Evolutionary conservation across 1,284 basidiomycete genomes (phyloP), one percentile per base, ranked within the genome.

Genomic region (Pyrrhoderma noxium): DNA sequence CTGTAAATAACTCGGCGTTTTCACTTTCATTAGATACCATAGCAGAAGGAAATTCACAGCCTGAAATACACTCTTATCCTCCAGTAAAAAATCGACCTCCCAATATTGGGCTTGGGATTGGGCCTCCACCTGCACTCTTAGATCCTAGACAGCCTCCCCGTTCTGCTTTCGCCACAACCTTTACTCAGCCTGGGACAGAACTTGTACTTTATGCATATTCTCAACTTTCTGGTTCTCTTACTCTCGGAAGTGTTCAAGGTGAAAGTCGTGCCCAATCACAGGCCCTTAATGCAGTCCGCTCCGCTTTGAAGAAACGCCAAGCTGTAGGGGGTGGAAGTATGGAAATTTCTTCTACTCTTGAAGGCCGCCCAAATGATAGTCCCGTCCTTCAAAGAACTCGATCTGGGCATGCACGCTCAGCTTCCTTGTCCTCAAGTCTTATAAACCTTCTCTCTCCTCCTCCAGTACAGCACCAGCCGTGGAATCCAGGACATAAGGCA

Each of bases 191-290:
- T 38, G 76, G 76, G 51, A 74, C 75, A 7, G 85, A 91, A 58
- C 69, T 87, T 9, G 76, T 93, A n/a, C 72, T 93, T 0, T 94
- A 93, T 66, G 82, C 90, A 0, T 93, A 93, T 62, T 88, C 85
- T 0, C 90, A 93, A 59, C 73, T 93, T 22, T 70, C 79, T n/a
- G 91, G 90, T 2, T 77, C 72, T 0, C 70, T 85, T 47, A 71
- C 76, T 25, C 63, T 83, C 37, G 70, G 2, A 55, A 61, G n/a
- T 57, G 54, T 45, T 21, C 54, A 58, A 35, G 53, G 56, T 9
- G 57, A 58, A 21, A 62, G 58, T 7, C 50, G 39, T 35, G 22
- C 42, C 19, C 46, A 45, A 37, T 23, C 36, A 14, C 51, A 51
- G 16, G 41, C 46, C 25, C 45, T 52, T 16, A 52, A 52, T 41